Conservation (phyloP, 176 grass and related monocot genomes). For the Saccharum officinarum region DNA sequence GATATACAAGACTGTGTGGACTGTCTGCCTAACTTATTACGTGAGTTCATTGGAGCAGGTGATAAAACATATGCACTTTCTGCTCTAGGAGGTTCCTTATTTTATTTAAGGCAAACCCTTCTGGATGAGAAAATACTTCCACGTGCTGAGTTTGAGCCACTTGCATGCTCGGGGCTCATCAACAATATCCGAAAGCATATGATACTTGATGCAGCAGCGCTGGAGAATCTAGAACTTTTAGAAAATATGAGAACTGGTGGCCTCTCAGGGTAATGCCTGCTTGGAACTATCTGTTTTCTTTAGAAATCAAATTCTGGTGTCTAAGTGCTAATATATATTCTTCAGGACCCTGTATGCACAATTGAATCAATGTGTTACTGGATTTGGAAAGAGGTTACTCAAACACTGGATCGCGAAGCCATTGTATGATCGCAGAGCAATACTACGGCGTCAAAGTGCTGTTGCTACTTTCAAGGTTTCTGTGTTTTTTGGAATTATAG, state of each 20-base stretch:
- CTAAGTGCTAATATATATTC: conserved; percentile 30
- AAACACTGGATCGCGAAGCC: conserved; percentile 91
- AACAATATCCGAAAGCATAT: conserved; percentile 64
- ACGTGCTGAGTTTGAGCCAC: conserved; percentile 78
- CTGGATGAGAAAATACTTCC: conserved; percentile 80
- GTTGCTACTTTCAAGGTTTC: conserved; percentile 80
- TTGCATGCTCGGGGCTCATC: conserved; percentile 53
- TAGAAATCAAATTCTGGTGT: conserved; percentile 22
- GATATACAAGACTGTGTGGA: conserved; percentile 27
- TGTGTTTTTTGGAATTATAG: conserved; percentile 18
- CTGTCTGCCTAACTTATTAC: conserved; percentile 56
- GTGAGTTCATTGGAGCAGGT: conserved; percentile 67
- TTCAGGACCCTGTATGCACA: conserved; percentile 93
- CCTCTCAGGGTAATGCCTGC: conserved; percentile 63
- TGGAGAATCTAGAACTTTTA: conserved; percentile 95
- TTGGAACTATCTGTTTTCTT: conserved; percentile 32
- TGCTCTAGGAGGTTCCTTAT: conserved; percentile 89
- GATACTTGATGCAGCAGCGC: conserved; percentile 90
- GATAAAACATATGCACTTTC: conserved; percentile 73
- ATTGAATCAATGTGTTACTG: conserved; percentile 92
- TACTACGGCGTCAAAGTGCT: conserved; percentile 80
- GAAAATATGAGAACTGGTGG: conserved; percentile 76
- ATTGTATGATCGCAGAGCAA: conserved; percentile 61
- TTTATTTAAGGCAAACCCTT: conserved; percentile 91
- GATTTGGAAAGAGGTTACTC: conserved; percentile 89